A percentile compares a stretch with the other conserved stretches of the same genome.
Evolutionary conservation across 2,329 filamentous ascomycete species (phyloP).

Genomic region (Albophoma yamanashiensis): DNA sequence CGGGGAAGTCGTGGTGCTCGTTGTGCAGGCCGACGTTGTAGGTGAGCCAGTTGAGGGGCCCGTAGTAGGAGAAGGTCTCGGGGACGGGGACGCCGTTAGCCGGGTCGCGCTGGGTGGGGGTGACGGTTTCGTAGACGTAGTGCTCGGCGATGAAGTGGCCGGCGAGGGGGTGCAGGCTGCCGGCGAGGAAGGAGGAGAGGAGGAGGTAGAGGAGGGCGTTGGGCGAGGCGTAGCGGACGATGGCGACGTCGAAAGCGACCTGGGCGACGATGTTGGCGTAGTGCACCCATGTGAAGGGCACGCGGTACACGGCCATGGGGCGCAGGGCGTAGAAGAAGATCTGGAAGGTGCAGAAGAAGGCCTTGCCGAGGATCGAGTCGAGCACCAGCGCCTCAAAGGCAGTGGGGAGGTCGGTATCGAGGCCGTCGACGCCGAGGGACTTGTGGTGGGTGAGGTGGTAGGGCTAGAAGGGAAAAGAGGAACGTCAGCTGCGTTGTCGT

Average conservation of each 20-base stretch:
- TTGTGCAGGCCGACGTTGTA: slow-evolving; percentile 99
- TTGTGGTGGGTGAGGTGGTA: slow-evolving; percentile 99
- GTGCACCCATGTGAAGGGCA: slow-evolving; percentile 81
- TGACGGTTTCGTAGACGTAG: slow-evolving; percentile 65
- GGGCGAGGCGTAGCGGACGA: slow-evolving; percentile 50
- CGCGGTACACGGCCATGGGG: slow-evolving; percentile 85
- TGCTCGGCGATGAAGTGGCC: slow-evolving; percentile 99
- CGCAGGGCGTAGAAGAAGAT: slow-evolving; percentile 97
- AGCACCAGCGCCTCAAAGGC: slow-evolving; percentile 84
- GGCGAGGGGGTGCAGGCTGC: slow-evolving; percentile 85
- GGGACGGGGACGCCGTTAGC: slow-evolving; percentile 58
- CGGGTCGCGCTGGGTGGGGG: slow-evolving; percentile 42
- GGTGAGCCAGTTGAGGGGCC: slow-evolving; percentile 78
- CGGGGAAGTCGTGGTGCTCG: slow-evolving; percentile 98
- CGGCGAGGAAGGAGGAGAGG: slow-evolving; percentile 84
- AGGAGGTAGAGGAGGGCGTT: slow-evolving; percentile 73
- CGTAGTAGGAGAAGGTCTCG: slow-evolving; percentile 97
- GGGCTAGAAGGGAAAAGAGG: slow-evolving; percentile 39
- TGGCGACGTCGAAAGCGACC: slow-evolving; percentile 61
- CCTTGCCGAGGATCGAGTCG: slow-evolving; percentile 89
- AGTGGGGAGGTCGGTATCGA: slow-evolving; percentile 93
- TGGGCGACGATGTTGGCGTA: slow-evolving; percentile 71
- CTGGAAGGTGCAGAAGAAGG: slow-evolving; percentile 98
- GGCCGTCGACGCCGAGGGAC: slow-evolving; percentile 88
- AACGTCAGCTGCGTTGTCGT: not conserved